phyloP scores from a whole-genome alignment of 2,329 filamentous ascomycete species.

The Epichloe glyceriae region DNA sequence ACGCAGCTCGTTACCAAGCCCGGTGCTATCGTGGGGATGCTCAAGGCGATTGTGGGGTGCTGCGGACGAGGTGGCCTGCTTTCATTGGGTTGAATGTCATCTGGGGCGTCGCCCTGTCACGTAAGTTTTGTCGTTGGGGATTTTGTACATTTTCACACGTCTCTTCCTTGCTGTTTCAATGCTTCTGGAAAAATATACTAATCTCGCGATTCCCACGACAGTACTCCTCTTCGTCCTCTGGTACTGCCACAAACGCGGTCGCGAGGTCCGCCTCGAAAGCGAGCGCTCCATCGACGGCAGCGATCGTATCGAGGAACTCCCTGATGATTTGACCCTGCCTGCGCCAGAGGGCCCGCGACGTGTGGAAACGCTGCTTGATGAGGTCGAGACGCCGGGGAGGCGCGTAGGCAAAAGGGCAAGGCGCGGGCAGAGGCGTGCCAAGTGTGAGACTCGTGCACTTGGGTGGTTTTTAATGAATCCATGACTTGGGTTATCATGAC shows the following conservation, averaged over 20 bases:
- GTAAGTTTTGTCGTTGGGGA: too few relatives aligned
- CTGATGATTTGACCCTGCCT: slow-evolving; percentile 32
- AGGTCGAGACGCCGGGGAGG: neutral
- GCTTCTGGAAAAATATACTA: neutral
- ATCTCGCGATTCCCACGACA: slow-evolving; percentile 16
- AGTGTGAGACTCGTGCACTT: neutral
- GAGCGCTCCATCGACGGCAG: slow-evolving; percentile 31
- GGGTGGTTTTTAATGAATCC: neutral
- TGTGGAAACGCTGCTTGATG: neutral
- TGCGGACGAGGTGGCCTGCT: slow-evolving; percentile 80
- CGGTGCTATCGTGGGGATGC: slow-evolving; percentile 69
- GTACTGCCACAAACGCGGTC: slow-evolving; percentile 95
- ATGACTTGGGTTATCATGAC: neutral
- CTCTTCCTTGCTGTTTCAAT: neutral
- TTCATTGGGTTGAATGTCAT: slow-evolving; percentile 85
- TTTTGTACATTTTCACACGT: neutral
- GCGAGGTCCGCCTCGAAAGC: slow-evolving; percentile 64
- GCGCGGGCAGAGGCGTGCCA: neutral
- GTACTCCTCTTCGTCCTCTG: slow-evolving; percentile 89
- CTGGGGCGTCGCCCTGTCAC: slow-evolving; percentile 76
- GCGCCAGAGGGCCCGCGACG: slow-evolving; percentile 9
- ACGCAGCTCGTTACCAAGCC: slow-evolving; percentile 75
- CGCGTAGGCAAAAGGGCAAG: neutral
- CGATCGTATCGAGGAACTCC: slow-evolving; percentile 34
- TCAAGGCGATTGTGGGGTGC: slow-evolving; percentile 80